phyloP scores from a whole-genome alignment of 2,329 filamentous ascomycete genomes.

The Fusarium haematococcum region DNA sequence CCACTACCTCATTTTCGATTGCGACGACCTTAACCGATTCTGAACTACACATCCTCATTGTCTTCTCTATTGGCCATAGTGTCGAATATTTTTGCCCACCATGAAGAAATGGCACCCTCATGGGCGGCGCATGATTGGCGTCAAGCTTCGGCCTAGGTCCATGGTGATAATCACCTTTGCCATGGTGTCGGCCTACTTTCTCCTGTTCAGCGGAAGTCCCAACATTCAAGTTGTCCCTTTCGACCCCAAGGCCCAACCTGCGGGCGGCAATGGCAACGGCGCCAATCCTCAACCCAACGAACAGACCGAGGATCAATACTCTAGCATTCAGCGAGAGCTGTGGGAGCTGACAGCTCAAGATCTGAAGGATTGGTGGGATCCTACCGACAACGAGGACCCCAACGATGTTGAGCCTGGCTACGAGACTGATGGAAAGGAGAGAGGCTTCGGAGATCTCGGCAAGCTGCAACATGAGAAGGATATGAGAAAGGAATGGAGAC shows the following conservation, averaged over 20 bases:
- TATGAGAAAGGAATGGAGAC: conserved; percentile 54
- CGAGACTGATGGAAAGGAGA: conserved; percentile 51
- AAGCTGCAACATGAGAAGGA: conserved; percentile 58
- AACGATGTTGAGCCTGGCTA: conserved; percentile 51
- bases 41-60: conserved; percentile 8
- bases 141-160: conserved; percentile 56
- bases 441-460: conserved; percentile 49
- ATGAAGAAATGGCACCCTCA: conserved; percentile 51
- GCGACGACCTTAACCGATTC: conserved; percentile 9
- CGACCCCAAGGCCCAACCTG: conserved; percentile 14
- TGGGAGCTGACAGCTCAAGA: conserved; percentile 54
- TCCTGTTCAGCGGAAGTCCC: conserved; percentile 53
- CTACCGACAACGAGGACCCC: conserved; percentile 50
- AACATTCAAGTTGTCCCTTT: conserved; percentile 50
- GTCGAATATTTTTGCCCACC: conserved; percentile 16
- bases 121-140: conserved; percentile 45
- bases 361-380: conserved; percentile 51
- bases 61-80: conserved; percentile 8
- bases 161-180: conserved; percentile 56
- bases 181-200: conserved; percentile 56
- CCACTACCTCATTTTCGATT: conserved; percentile 7
- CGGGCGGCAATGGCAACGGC: not conserved
- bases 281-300: conserved; percentile 15
- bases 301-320: conserved; percentile 20
- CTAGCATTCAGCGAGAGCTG: conserved; percentile 32